Base-by-base conservation (phyloP, 2,329 filamentous ascomycete species). In the Colletotrichum spinosum region DNA sequence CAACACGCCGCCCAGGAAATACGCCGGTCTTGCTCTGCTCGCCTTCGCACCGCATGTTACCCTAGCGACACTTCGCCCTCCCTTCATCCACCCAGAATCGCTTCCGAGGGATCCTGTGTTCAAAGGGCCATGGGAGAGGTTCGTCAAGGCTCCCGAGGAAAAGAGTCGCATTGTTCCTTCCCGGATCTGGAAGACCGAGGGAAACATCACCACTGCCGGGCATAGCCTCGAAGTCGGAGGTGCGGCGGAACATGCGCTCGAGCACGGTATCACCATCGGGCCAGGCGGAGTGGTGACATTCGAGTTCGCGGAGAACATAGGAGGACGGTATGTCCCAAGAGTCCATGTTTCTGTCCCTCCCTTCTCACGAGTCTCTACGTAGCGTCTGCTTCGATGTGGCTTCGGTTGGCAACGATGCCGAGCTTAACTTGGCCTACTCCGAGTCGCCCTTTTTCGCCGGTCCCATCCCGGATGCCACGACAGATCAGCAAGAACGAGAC, bases 301-400 rank as follows among this genome's bases (percentile, higher is more conserved):
- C 50, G 78, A 78, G 57, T 81, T 81, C 63, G 72, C 67, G 5
- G 75, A 81, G 70, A 80, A 81, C 58, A 78, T 79, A 64, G 74
- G 72, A 49, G 79, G 79, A 52, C 72, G 76, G 78, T 80, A 70
- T 44, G 34, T 9, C 49, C 10, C 25, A 17, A 12, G 17, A n/a
- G 11, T 13, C 42, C 10, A 15, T 15, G 33, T 7, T 6, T 6
- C 10, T 6, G 13, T 8, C 44, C 17, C 6, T 15, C 12, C 37
- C 35, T 37, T 45, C 44, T 46, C 15, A 46, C 44, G 10, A 46
- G 15, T 4, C 8, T 46, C 13, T 45, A 2, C 44, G 8, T 33
- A 79, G 77, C 52, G 74, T 77, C 34, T 78, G 77, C 62, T 74
- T 79, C 61, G 69, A 76, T 33, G 69, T 79, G 46, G 66, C 73